A percentile compares a stretch with the other conserved stretches of the same genome.
Evolutionary conservation across 2,329 filamentous ascomycete genomes (phyloP).

Genomic region (Cercospora citrullina): DNA sequence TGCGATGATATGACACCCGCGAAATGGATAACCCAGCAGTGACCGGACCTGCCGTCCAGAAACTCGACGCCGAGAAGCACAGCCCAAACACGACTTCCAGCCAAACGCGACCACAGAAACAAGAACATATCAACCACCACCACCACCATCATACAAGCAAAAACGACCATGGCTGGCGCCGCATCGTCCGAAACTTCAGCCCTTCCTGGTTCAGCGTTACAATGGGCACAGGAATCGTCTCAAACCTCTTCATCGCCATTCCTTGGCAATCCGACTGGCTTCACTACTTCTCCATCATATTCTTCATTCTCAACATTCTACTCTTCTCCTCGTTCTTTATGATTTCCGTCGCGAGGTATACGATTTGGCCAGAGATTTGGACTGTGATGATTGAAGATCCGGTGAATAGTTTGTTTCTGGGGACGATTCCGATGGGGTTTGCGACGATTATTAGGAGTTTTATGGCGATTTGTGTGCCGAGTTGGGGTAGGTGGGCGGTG

Average conservation of each 20-base stretch:
- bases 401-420: conserved; percentile 67
- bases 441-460: conserved; percentile 36
- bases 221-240: conserved; percentile 68
- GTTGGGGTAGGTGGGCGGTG: conserved; percentile 48
- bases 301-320: conserved; percentile 61
- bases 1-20: background rate
- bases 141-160: conserved; percentile 2
- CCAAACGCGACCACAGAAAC: background rate
- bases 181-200: conserved; percentile 36
- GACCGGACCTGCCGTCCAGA: conserved; percentile 6
- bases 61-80: background rate
- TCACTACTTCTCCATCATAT: conserved; percentile 58
- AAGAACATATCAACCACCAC: background rate
- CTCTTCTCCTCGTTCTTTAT: conserved; percentile 46
- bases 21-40: conserved; percentile 14
- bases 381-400: conserved; percentile 65
- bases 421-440: conserved; percentile 38
- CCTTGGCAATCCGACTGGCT: conserved; percentile 62
- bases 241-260: conserved; percentile 61
- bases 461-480: conserved; percentile 34
- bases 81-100: background rate
- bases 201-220: conserved; percentile 35
- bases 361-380: conserved; percentile 66
- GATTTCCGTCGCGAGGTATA: conserved; percentile 62
- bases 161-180: conserved; percentile 31